These are phyloP conservation scores for Tausonia pullulans DNA, from an alignment of 1,284 basidiomycete genomes.

Conservation along the genomic window DNA sequence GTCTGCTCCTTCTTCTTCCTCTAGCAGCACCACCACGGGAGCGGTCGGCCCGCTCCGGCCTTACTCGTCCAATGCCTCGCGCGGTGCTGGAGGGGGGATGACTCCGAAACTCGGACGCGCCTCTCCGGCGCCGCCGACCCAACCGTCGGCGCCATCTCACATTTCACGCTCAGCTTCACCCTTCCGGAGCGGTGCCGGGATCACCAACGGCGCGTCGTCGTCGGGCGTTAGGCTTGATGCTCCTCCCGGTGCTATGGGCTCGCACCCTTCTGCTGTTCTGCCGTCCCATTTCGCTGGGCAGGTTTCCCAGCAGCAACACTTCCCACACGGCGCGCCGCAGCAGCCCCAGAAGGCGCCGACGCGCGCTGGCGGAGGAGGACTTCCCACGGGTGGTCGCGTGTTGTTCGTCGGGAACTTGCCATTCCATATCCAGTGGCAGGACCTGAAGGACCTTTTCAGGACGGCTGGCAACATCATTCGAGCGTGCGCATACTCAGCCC, in stretches of 20 bases:
- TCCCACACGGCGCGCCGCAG: background rate
- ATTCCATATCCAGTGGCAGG: slow-evolving; percentile 95
- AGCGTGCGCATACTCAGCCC: slow-evolving; percentile 45
- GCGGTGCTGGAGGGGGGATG: too few species aligned
- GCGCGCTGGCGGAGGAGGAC: background rate
- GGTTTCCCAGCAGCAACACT: background rate
- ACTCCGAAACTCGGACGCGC: too few species aligned
- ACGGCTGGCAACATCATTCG: slow-evolving; percentile 75
- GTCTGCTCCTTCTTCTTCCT: too few species aligned
- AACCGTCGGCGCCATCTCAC: background rate
- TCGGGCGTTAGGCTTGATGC: slow-evolving; percentile 11
- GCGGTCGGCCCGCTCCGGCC: too few species aligned
- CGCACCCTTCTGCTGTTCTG: slow-evolving; percentile 19
- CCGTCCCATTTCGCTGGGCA: background rate
- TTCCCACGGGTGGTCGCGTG: slow-evolving; percentile 34
- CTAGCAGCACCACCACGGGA: too few species aligned
- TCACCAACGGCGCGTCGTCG: background rate
- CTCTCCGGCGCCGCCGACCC: too few species aligned
- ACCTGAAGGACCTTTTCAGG: slow-evolving; percentile 78
- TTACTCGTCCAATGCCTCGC: too few species aligned
- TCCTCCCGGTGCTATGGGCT: slow-evolving; percentile 22
- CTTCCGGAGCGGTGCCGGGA: too few species aligned
- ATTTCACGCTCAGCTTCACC: slow-evolving; percentile 15
- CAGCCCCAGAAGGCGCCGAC: background rate
- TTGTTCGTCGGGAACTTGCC: slow-evolving; percentile 70